These are phyloP conservation scores for Botryotinia calthae DNA, from an alignment of 2,329 filamentous ascomycete species.

Conservation along the genomic window DNA sequence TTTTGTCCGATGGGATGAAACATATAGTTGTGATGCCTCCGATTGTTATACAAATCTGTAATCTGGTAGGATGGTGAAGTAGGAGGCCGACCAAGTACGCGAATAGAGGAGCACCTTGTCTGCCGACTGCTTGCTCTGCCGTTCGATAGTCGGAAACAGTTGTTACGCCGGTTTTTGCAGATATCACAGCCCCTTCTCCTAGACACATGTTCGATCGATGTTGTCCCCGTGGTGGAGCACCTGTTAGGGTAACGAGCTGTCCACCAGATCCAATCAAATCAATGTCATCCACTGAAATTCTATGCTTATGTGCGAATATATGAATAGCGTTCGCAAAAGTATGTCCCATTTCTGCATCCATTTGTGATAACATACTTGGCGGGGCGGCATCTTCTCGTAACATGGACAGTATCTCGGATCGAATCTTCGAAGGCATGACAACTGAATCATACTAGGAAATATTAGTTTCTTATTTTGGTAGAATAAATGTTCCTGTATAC, in stretches of 20 bases:
- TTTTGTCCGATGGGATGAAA: slow-evolving; percentile 37
- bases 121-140: slow-evolving; percentile 39
- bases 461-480: slow-evolving; percentile 7
- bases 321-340: slow-evolving; percentile 38
- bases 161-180: slow-evolving; percentile 39
- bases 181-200: slow-evolving; percentile 39
- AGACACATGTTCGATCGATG: slow-evolving; percentile 39
- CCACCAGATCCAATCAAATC: slow-evolving; percentile 38
- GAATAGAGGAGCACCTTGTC: slow-evolving; percentile 38
- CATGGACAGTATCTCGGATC: slow-evolving; percentile 38
- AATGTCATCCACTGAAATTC: slow-evolving; percentile 36
- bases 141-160: slow-evolving; percentile 39
- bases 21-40: slow-evolving; percentile 37
- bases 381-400: slow-evolving; percentile 38
- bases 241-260: slow-evolving; percentile 36
- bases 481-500: slow-evolving; percentile 22
- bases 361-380: slow-evolving; percentile 39
- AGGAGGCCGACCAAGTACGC: slow-evolving; percentile 37
- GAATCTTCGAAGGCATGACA: slow-evolving; percentile 39
- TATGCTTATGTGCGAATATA: slow-evolving; percentile 37
- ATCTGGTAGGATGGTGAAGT: slow-evolving; percentile 35
- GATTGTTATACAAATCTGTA: slow-evolving; percentile 39
- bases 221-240: slow-evolving; percentile 35
- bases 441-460: slow-evolving; percentile 37
- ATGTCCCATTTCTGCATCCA: slow-evolving; percentile 39